Evolutionary conservation across 2,329 filamentous ascomycete genomes (phyloP).

Genomic region (Colletotrichum tanaceti): DNA sequence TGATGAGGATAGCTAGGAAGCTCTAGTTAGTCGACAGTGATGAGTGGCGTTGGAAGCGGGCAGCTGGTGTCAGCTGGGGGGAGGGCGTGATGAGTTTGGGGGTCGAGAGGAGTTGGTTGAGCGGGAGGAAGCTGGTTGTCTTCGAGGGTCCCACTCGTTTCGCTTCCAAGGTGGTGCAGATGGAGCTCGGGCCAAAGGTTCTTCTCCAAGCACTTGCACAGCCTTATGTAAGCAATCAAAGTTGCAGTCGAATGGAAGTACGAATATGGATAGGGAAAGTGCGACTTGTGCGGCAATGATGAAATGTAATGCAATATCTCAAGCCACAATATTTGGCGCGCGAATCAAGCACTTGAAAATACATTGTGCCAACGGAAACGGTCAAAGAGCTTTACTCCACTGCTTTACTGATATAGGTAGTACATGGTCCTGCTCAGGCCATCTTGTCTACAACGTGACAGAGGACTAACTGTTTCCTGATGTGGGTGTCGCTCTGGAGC

Average conservation of each 20-base stretch:
- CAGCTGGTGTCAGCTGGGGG: slow-evolving; percentile 41
- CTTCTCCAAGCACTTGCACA: slow-evolving; percentile 17
- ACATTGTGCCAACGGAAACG: not conserved
- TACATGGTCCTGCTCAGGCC: not conserved
- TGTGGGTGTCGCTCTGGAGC: not conserved
- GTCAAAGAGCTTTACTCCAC: not conserved
- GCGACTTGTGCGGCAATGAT: not conserved
- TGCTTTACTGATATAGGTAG: not conserved
- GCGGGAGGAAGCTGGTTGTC: slow-evolving; percentile 26
- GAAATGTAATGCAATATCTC: not conserved
- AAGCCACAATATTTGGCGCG: not conserved
- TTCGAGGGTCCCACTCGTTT: slow-evolving; percentile 32
- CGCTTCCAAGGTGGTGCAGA: not conserved
- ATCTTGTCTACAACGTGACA: not conserved
- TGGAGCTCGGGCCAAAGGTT: slow-evolving; percentile 45
- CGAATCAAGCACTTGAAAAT: not conserved
- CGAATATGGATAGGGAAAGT: too few species aligned
- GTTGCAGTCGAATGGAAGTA: not conserved
- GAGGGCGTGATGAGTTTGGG: slow-evolving; percentile 33
- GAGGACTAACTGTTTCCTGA: not conserved
- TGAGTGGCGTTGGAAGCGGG: slow-evolving; percentile 29
- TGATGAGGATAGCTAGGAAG: slow-evolving; percentile 39
- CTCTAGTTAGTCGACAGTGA: slow-evolving; percentile 27
- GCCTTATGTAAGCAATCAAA: slow-evolving; percentile 22
- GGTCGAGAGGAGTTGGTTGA: slow-evolving; percentile 33